Percentiles rank a stretch among this genome's conserved stretches.
Conservation (phyloP, 2,329 filamentous ascomycete genomes). For the Xylariaceae sp. region DNA sequence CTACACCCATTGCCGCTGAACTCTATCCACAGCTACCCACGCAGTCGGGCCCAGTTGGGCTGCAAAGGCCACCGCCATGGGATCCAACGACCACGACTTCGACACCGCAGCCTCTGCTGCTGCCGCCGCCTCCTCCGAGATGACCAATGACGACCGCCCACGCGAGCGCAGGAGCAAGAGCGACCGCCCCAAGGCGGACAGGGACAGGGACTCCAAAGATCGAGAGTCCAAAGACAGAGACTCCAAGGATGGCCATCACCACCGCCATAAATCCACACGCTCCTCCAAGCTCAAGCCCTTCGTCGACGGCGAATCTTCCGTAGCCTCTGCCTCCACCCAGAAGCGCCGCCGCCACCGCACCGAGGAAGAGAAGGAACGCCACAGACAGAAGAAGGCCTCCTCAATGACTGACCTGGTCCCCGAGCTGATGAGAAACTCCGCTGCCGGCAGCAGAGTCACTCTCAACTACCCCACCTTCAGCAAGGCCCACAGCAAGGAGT, state of each 20-base stretch:
- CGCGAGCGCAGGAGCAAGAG: conserved; percentile 24
- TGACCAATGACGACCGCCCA: conserved; percentile 18
- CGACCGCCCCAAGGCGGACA: conserved; percentile 20
- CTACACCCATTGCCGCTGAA: conserved; percentile 14
- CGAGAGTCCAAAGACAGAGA: conserved; percentile 16
- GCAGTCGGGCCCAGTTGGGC: conserved; percentile 31
- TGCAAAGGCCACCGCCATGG: conserved; percentile 27
- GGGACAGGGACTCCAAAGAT: background rate
- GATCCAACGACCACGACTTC: conserved; percentile 24
- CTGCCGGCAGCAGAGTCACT: conserved; percentile 28
- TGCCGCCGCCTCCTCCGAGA: conserved; percentile 5
- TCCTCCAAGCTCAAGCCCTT: conserved; percentile 25
- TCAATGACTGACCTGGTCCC: conserved; percentile 32
- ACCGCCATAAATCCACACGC: conserved; percentile 24
- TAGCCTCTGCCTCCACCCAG: conserved; percentile 16
- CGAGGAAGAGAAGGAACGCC: conserved; percentile 28
- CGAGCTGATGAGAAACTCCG: conserved; percentile 24
- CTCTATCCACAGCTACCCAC: conserved; percentile 2
- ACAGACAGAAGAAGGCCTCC: conserved; percentile 26
- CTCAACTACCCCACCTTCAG: conserved; percentile 32
- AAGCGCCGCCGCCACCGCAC: conserved; percentile 30
- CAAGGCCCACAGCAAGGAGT: conserved; percentile 89
- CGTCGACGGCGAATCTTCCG: conserved; percentile 25
- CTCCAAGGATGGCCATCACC: conserved; percentile 21
- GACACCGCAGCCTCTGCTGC: conserved; percentile 14